Conservation (phyloP, 108 stramenopile species). For the Chaetoceros muelleri region DNA sequence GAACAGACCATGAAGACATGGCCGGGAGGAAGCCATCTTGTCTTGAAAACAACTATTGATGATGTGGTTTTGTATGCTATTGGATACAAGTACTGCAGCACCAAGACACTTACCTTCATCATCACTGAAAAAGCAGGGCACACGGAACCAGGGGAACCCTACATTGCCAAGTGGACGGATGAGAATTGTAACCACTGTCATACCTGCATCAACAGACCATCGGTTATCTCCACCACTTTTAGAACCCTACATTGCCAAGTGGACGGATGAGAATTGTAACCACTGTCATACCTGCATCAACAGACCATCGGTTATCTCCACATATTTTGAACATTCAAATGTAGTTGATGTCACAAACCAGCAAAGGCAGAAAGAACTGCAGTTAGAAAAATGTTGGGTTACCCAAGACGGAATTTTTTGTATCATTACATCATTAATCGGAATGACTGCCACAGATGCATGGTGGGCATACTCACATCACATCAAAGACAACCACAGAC, state of each 20-base stretch:
- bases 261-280: constrained; percentile 1
- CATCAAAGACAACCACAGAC: no score
- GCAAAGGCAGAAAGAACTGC: constrained; percentile 4
- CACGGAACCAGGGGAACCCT: constrained; percentile 8
- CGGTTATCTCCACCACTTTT: constrained; percentile 6
- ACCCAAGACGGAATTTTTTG: constrained; percentile 11
- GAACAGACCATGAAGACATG: constrained; percentile 7
- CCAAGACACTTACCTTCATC: constrained; percentile 4
- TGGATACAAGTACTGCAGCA: constrained; percentile 14
- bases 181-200: background rate
- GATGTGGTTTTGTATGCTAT: background rate
- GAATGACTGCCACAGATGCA: no score
- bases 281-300: background rate
- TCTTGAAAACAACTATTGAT: background rate
- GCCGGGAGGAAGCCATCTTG: constrained; percentile 10
- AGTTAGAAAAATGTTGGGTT: constrained; percentile 9
- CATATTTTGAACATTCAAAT: constrained; percentile 7
- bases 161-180: constrained; percentile 3
- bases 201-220: constrained; percentile 2
- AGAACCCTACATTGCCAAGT: constrained; percentile 10
- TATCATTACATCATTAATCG: constrained; percentile 7
- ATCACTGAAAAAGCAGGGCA: constrained; percentile 4
- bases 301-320: constrained; percentile 7
- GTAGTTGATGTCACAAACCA: constrained; percentile 11
- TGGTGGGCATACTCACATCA: no score